phyloP scores from a whole-genome alignment of 2,329 filamentous ascomycete genomes.

The Cladophialophora exuberans region DNA sequence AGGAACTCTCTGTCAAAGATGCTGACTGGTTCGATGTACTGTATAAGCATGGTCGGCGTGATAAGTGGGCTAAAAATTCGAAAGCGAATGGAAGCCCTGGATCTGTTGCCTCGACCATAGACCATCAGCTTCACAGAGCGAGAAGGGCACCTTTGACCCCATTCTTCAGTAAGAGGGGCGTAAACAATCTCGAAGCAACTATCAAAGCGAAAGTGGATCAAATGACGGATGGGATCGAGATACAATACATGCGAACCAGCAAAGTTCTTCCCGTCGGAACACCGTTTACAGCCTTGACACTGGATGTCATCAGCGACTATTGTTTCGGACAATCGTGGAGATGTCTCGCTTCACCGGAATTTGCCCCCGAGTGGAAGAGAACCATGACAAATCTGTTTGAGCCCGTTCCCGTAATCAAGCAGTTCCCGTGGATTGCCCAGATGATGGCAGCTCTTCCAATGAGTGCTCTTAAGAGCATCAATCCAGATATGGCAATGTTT shows the following conservation, averaged over 20 bases:
- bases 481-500: constrained; percentile 8
- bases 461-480: neutral
- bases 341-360: constrained; percentile 4
- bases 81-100: neutral
- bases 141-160: neutral
- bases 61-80: constrained; percentile 13
- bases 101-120: constrained; percentile 35
- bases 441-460: neutral
- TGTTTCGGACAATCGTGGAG: constrained; percentile 8
- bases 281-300: constrained; percentile 13
- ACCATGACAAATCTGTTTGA: constrained; percentile 10
- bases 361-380: constrained; percentile 10
- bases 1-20: constrained; percentile 21
- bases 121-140: constrained; percentile 36
- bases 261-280: constrained; percentile 1
- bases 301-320: constrained; percentile 18
- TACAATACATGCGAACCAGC: constrained; percentile 34
- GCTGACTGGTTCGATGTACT: constrained; percentile 21
- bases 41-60: constrained; percentile 6
- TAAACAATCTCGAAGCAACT: neutral
- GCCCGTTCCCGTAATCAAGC: neutral
- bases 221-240: neutral
- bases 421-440: neutral
- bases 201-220: neutral
- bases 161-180: neutral